phyloP scores from a whole-genome alignment of 2,329 filamentous ascomycete species.

The Cladosporium cucumerinum region DNA sequence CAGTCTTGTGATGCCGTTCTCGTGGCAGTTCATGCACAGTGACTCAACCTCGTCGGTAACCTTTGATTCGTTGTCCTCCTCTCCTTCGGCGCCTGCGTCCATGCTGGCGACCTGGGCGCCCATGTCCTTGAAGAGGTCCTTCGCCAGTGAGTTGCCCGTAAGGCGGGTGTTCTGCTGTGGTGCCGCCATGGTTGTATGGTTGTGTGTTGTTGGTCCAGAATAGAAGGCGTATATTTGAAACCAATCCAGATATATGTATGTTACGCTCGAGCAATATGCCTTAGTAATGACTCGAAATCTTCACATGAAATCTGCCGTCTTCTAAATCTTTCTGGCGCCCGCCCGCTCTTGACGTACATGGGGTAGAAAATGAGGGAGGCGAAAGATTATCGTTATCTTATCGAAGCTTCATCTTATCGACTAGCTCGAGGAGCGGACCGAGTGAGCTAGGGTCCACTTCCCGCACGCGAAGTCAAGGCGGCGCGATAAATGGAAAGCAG shows the following conservation, averaged over 20 bases:
- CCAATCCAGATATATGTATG: neutral
- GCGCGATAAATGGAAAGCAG: neutral
- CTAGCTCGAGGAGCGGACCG: neutral
- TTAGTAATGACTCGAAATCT: conserved; percentile 17
- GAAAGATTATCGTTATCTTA: conserved; percentile 9
- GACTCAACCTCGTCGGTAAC: conserved; percentile 54
- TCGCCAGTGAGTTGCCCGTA: conserved; percentile 33
- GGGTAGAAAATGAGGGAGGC: conserved; percentile 2
- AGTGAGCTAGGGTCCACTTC: neutral
- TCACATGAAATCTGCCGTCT: conserved; percentile 17
- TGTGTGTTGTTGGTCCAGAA: neutral
- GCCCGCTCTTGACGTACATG: conserved; percentile 7
- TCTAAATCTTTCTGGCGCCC: conserved; percentile 12
- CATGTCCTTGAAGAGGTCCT: conserved; percentile 53
- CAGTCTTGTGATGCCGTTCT: conserved; percentile 71
- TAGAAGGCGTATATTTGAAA: neutral
- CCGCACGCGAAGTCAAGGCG: conserved; percentile 6
- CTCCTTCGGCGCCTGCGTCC: conserved; percentile 32
- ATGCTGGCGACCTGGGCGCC: conserved; percentile 45
- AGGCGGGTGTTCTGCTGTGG: conserved; percentile 3
- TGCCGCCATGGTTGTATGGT: conserved; percentile 7
- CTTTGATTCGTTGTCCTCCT: conserved; percentile 43
- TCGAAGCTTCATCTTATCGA: neutral
- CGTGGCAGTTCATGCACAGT: conserved; percentile 55
- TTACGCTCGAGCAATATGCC: neutral